These are phyloP conservation scores for Blastomyces gilchristii DNA, from an alignment of 2,329 filamentous ascomycete species.

Conservation along the genomic window DNA sequence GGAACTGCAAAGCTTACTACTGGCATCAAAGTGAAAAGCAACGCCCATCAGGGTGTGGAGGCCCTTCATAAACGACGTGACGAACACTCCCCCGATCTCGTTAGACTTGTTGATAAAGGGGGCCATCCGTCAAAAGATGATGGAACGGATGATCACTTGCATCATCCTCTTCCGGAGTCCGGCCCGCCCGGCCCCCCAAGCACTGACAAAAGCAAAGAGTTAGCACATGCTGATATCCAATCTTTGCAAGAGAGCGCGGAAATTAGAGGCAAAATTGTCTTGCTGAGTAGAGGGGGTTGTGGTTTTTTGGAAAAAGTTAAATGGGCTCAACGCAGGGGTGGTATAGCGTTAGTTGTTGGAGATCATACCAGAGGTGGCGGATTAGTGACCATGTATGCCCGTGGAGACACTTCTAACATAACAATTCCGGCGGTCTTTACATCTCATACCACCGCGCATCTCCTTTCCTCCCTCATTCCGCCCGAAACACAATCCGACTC, in stretches of 20 bases:
- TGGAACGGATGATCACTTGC: constrained; percentile 76
- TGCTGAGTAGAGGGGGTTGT: constrained; percentile 85
- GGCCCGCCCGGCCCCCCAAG: constrained; percentile 18
- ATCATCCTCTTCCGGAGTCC: constrained; percentile 45
- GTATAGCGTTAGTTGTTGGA: constrained; percentile 81
- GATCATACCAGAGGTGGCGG: constrained; percentile 84
- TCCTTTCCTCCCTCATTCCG: constrained; percentile 72
- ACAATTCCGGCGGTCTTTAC: constrained; percentile 93
- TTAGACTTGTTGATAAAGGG: neutral
- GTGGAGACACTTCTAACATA: constrained; percentile 88
- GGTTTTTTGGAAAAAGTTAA: constrained; percentile 95
- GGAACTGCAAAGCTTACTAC: constrained; percentile 3
- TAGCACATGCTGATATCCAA: constrained; percentile 76
- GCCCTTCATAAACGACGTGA: neutral
- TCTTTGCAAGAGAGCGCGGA: constrained; percentile 84
- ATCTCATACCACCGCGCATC: constrained; percentile 83
- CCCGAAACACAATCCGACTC: constrained; percentile 53
- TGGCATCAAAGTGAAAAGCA: neutral
- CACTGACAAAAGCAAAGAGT: constrained; percentile 22
- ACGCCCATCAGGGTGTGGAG: neutral
- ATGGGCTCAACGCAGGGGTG: constrained; percentile 88
- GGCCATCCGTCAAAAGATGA: constrained; percentile 45
- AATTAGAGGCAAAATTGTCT: constrained; percentile 83
- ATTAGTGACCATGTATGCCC: constrained; percentile 95
- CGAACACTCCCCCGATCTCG: neutral